Evolutionary conservation across 1,284 basidiomycete species (phyloP).

Genomic region (Abortiporus biennis): DNA sequence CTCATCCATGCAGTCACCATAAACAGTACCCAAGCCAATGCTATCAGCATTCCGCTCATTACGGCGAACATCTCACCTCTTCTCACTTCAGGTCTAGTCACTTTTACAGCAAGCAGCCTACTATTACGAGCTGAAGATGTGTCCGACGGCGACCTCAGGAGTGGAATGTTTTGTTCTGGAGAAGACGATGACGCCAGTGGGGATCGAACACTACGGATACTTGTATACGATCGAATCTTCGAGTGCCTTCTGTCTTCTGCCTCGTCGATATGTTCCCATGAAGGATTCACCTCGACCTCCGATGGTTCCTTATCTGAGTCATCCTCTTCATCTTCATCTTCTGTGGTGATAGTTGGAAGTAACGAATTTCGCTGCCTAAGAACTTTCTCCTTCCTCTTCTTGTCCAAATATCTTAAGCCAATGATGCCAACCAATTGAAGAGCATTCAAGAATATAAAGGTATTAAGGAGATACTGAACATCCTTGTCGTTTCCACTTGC

Average conservation of each 20-base stretch:
- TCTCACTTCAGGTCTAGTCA: slow-evolving; percentile 32
- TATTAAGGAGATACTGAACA: slow-evolving; percentile 49
- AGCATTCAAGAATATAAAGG: slow-evolving; percentile 54
- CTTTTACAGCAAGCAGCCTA: slow-evolving; percentile 20
- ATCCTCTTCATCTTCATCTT: slow-evolving; percentile 8
- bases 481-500: slow-evolving; percentile 19
- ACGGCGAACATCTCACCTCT: slow-evolving; percentile 47
- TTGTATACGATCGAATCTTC: slow-evolving; percentile 15
- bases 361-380: slow-evolving; percentile 15
- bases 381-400: slow-evolving; percentile 25
- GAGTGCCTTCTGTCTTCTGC: neutral
- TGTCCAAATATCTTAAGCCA: slow-evolving; percentile 40
- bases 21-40: slow-evolving; percentile 62
- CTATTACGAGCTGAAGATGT: slow-evolving; percentile 17
- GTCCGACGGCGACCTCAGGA: slow-evolving; percentile 17
- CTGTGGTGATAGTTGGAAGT: slow-evolving; percentile 15
- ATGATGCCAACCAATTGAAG: slow-evolving; percentile 50
- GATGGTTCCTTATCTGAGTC: slow-evolving; percentile 8
- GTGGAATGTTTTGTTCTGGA: slow-evolving; percentile 20
- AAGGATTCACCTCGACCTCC: neutral
- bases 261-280: slow-evolving; percentile 9
- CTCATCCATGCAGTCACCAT: slow-evolving; percentile 54
- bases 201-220: slow-evolving; percentile 13
- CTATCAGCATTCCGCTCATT: slow-evolving; percentile 39
- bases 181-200: slow-evolving; percentile 14